Evolutionary conservation across 2,329 filamentous ascomycete genomes (phyloP).

Genomic region (Cercospora sp.): DNA sequence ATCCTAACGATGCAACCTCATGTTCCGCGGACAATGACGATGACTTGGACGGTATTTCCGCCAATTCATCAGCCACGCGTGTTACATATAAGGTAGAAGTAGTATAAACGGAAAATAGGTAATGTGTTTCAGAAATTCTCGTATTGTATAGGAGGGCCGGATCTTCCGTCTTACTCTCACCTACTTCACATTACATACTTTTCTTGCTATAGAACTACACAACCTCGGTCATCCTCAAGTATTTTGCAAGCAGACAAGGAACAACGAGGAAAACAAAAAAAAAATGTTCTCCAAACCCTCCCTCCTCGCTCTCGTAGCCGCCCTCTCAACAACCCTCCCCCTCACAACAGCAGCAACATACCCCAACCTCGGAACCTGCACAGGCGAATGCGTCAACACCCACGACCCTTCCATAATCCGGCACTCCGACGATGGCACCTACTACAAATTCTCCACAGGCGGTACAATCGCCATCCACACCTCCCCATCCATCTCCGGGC

Average conservation of each 20-base stretch:
- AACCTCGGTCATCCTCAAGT: too few species aligned
- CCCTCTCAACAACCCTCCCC: constrained; percentile 16
- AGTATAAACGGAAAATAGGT: neutral
- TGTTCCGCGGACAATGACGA: neutral
- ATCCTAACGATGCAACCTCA: neutral
- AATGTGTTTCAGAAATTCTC: neutral
- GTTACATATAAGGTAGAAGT: neutral
- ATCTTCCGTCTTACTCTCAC: neutral
- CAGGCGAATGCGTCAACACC: constrained; percentile 46
- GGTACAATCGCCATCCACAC: constrained; percentile 53
- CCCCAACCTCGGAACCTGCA: constrained; percentile 45
- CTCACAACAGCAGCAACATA: constrained; percentile 35
- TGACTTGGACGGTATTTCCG: neutral
- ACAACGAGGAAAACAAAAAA: neutral
- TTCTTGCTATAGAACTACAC: too few species aligned
- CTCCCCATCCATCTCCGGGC: constrained; percentile 50
- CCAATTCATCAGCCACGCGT: neutral
- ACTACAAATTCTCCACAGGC: constrained; percentile 57
- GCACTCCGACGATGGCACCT: constrained; percentile 49
- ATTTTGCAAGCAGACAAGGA: neutral
- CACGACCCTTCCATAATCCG: constrained; percentile 55
- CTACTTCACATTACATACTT: neutral
- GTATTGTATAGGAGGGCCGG: neutral
- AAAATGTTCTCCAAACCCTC: constrained; percentile 7
- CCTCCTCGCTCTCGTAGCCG: constrained; percentile 27